phyloP scores from a whole-genome alignment of 768 basidiomycete species.

The Boletus barrowsii region DNA sequence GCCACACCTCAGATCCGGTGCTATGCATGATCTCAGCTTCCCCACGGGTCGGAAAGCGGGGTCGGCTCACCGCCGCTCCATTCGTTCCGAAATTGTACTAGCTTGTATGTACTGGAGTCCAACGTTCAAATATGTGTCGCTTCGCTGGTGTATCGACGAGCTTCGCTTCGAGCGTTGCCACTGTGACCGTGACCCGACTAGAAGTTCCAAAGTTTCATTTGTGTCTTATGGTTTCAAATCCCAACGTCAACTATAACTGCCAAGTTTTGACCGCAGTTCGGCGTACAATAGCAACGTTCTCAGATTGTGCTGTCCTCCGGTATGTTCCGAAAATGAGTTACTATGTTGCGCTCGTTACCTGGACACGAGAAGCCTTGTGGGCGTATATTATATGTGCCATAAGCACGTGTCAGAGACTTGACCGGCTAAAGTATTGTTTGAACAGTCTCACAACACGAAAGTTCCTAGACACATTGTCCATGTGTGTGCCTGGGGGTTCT shows the following conservation, averaged over 20 bases:
- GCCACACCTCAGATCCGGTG: slow-evolving; percentile 19
- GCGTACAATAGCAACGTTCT: neutral
- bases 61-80: slow-evolving; percentile 5
- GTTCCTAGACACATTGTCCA: slow-evolving; percentile 3
- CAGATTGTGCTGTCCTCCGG: neutral
- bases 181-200: no score
- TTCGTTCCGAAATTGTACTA: neutral
- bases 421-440: slow-evolving; percentile 2
- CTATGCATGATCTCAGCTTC: neutral
- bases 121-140: neutral
- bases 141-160: no score
- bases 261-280: neutral
- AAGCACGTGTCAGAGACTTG: neutral
- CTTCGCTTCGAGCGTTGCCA: no score
- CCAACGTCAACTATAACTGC: neutral
- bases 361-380: neutral
- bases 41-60: slow-evolving; percentile 1
- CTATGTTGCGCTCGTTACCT: neutral
- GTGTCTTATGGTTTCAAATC: slow-evolving; percentile 5
- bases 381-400: neutral
- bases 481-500: slow-evolving; percentile 5
- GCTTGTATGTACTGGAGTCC: neutral
- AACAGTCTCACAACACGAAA: neutral
- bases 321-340: slow-evolving; percentile 6
- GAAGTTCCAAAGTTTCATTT: neutral